Conservation (phyloP, 257 asterid species). For the Solanum appendiculatum region DNA sequence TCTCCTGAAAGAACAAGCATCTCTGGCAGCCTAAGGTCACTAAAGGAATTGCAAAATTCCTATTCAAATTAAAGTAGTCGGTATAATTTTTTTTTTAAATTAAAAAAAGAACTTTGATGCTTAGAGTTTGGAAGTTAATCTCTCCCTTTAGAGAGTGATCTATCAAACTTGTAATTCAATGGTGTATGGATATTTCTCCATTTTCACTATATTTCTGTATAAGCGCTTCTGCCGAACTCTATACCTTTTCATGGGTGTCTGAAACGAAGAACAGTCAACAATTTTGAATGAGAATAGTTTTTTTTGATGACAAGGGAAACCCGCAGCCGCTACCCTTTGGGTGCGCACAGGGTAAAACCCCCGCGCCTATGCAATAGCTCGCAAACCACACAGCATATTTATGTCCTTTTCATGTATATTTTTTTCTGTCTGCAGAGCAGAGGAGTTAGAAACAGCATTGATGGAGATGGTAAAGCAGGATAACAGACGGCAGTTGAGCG, state of each 20-base stretch:
- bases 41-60: not conserved
- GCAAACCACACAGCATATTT: too few relatives aligned
- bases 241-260: not conserved
- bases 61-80: not conserved
- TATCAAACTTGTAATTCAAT: not conserved
- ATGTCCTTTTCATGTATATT: not conserved
- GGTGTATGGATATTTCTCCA: not conserved
- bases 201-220: not conserved
- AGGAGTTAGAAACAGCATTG: constrained; percentile 91
- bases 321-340: too few relatives aligned
- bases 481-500: constrained; percentile 85
- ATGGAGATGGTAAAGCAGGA: constrained; percentile 99
- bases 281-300: not conserved
- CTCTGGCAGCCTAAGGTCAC: not conserved
- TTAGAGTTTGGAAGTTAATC: not conserved
- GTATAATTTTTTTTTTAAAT: not conserved
- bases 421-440: constrained; percentile 52
- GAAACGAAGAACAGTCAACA: not conserved
- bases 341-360: too few relatives aligned
- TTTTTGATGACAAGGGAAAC: too few relatives aligned
- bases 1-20: not conserved
- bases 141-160: not conserved
- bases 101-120: not conserved
- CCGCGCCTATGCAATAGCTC: too few relatives aligned
- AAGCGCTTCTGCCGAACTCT: not conserved